Evolutionary conservation across 2,329 filamentous ascomycete genomes (phyloP).

Genomic region (Gaeumannomyces tritici): DNA sequence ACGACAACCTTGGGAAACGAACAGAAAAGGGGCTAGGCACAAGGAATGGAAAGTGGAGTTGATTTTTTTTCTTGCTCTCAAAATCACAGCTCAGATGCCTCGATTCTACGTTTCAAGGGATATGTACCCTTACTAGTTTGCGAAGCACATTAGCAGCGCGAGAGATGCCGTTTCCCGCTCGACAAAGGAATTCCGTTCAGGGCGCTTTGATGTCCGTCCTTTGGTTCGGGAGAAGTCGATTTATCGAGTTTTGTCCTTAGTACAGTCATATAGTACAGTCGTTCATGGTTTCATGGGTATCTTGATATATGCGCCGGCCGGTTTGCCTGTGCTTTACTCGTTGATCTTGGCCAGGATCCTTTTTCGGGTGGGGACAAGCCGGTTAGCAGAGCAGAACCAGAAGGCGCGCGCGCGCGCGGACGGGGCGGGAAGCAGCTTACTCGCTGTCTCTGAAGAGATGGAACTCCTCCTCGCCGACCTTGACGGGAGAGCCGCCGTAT

Average conservation of each 20-base stretch:
- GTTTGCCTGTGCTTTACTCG: slow-evolving; percentile 55
- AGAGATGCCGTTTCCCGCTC: neutral
- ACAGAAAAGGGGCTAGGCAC: neutral
- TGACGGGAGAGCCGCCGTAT: slow-evolving; percentile 90
- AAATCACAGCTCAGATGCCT: neutral
- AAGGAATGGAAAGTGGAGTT: slow-evolving; percentile 1
- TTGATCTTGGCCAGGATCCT: slow-evolving; percentile 99
- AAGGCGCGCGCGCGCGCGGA: neutral
- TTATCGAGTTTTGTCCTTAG: slow-evolving; percentile 1
- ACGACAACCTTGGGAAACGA: neutral
- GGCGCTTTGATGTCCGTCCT: neutral
- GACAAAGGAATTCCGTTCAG: neutral
- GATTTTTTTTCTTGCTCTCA: neutral
- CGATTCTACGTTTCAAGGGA: neutral
- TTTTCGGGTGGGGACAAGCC: slow-evolving; percentile 7
- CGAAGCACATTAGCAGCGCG: neutral
- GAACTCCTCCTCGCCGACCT: slow-evolving; percentile 96
- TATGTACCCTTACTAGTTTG: neutral
- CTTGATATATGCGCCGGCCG: slow-evolving; percentile 15
- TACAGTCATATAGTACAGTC: slow-evolving; percentile 7
- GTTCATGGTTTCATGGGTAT: slow-evolving; percentile 16
- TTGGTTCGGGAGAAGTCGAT: neutral
- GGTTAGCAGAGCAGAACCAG: slow-evolving; percentile 2
- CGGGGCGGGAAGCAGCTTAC: slow-evolving; percentile 49
- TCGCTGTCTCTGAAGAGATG: slow-evolving; percentile 95